Base-by-base conservation (phyloP, 371 early-diverging fungal species). In the Mortierella polycephala region DNA sequence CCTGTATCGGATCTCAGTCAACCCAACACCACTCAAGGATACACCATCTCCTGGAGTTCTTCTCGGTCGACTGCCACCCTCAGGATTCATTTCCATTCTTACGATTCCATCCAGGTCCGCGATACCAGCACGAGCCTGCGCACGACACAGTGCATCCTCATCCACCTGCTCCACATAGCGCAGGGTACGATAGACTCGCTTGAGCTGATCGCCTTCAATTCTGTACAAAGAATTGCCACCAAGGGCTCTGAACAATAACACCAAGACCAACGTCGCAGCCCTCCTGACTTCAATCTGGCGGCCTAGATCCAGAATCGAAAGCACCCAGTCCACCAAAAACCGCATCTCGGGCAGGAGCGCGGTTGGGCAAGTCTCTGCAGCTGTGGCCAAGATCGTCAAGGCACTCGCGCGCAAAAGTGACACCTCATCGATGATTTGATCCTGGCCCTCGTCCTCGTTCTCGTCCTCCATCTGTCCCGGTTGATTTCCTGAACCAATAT, bases 321-420 rank as follows among this genome's bases (percentile, higher is more conserved):
- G 81, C 0, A 92, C 79, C 87, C 93, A 93, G 62, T 89, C 85
- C 5, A 90, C 75, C 42, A 96, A 67, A 63, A 88, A 88, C 37
- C 84, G 69, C 61, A 94, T 76, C 77, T 88, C 89, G 1, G 86
- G 85, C 5, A 88, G 74, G 41, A 97, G 81, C 4, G 94, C 89
- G 39, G 85, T 82, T 2, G 95, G 93, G 56, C 89, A 87, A 7
- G 89, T 90, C 81, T 94, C 92, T 23, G 93, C 93, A 5, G 91
- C 87, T 42, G 83, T 85, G 13, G 93, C 88, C 18, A 95, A 75
- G 23, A 97, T 89, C 2, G 93, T 89, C 51, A 96, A 66, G 6
- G 97, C 93, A 21, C 93, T 79, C 5, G 80, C 83, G 16, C 88
- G 85, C 49, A 85, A 56, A 14, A 82, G 20, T 7, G 84, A 75